These are phyloP conservation scores for Phytomonas francai DNA, from an alignment of 208 protist species.

Conservation along the genomic window DNA sequence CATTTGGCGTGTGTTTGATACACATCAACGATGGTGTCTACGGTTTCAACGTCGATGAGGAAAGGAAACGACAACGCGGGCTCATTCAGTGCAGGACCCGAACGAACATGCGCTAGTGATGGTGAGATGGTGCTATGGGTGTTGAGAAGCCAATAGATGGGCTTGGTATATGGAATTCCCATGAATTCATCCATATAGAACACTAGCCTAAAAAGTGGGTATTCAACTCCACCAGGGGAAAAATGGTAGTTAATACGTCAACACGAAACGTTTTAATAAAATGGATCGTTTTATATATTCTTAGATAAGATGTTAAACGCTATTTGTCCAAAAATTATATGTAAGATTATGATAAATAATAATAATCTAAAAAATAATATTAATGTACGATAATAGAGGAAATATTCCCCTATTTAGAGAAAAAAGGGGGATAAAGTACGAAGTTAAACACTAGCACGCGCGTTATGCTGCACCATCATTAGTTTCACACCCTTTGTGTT, in stretches of 20 bases:
- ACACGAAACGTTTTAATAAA: not conserved
- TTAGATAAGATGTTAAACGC: too few species aligned
- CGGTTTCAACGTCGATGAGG: not conserved
- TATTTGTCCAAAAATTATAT: too few species aligned
- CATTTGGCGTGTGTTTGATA: conserved; percentile 28
- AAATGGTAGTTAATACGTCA: not conserved
- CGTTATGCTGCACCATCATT: too few species aligned
- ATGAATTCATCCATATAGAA: not conserved
- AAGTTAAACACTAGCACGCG: too few species aligned
- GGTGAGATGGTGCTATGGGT: not conserved
- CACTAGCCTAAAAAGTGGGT: not conserved
- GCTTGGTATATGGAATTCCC: conserved; percentile 2
- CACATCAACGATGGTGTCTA: conserved; percentile 2
- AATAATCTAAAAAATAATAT: too few species aligned
- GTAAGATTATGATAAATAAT: too few species aligned
- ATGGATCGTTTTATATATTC: too few species aligned
- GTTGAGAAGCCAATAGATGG: not conserved
- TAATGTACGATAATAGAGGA: too few species aligned
- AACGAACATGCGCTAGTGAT: not conserved
- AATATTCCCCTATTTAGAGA: too few species aligned
- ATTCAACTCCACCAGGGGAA: not conserved
- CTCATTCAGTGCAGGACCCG: not conserved
- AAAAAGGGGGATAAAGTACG: too few species aligned
- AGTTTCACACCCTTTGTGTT: too few species aligned
- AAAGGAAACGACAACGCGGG: not conserved